A percentile compares a stretch with the other conserved stretches of the same genome.
Evolutionary conservation across 768 basidiomycete genomes (phyloP).

Genomic region (Russula sp.): DNA sequence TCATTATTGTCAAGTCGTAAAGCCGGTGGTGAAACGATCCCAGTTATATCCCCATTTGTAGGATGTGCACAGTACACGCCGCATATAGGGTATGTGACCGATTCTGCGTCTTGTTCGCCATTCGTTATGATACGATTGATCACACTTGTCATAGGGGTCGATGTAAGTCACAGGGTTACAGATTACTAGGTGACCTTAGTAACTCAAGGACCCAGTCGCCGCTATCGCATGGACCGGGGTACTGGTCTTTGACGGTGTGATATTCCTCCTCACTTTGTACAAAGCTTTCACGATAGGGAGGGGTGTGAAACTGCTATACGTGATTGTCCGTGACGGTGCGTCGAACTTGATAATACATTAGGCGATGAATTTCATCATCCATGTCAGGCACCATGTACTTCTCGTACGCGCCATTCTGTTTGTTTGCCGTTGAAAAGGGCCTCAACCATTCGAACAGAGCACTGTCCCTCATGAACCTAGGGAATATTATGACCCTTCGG

Average conservation of each 20-base stretch:
- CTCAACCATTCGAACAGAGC: slow-evolving; percentile 3
- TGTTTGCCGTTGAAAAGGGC: background rate
- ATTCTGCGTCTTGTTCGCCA: background rate
- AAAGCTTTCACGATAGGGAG: slow-evolving; percentile 19
- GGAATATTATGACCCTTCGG: slow-evolving; percentile 21
- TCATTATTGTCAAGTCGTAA: background rate
- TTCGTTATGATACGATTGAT: background rate
- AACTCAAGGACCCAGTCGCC: slow-evolving; percentile 4
- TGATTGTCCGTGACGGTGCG: slow-evolving; percentile 24
- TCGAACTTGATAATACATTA: background rate
- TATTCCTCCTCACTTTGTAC: slow-evolving; percentile 22
- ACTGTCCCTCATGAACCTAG: slow-evolving; percentile 18
- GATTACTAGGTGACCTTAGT: background rate
- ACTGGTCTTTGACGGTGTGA: slow-evolving; percentile 10
- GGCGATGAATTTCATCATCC: background rate
- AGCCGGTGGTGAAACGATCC: background rate
- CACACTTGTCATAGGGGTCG: background rate
- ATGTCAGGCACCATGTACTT: slow-evolving; percentile 21
- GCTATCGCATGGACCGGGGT: slow-evolving; percentile 21
- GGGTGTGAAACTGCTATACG: slow-evolving; percentile 13
- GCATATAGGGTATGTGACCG: slow-evolving; percentile 6
- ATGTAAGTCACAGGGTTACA: slow-evolving; percentile 4
- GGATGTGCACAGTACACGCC: slow-evolving; percentile 17
- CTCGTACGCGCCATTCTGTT: slow-evolving; percentile 7
- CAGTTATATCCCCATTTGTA: slow-evolving; percentile 6